These are phyloP conservation scores for Petunia axillaris DNA, from an alignment of 257 asterid species.

Conservation along the genomic window DNA sequence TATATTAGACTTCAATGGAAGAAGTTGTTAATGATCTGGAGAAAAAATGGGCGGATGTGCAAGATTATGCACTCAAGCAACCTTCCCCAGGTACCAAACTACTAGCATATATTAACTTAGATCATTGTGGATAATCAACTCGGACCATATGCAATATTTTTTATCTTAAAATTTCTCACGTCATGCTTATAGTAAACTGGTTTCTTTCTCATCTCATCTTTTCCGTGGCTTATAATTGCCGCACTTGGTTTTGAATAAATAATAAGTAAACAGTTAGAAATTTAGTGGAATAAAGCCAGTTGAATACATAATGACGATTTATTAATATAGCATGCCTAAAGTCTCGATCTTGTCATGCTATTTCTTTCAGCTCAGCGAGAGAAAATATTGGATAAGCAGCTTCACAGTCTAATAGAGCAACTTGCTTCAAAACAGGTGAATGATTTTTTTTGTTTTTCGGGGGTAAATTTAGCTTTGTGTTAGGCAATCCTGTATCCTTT, in stretches of 20 bases:
- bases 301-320: neutral
- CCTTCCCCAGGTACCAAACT: constrained; percentile 76
- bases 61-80: constrained; percentile 71
- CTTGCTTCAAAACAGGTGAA: constrained; percentile 84
- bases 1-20: constrained; percentile 65
- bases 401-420: constrained; percentile 90
- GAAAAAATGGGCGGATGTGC: constrained; percentile 67
- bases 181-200: neutral
- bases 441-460: neutral
- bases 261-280: neutral
- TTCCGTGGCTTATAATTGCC: neutral
- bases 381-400: constrained; percentile 87
- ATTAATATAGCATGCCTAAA: neutral
- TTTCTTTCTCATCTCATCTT: neutral
- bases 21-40: constrained; percentile 64
- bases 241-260: neutral
- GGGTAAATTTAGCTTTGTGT: neutral
- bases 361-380: constrained; percentile 83
- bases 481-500: neutral
- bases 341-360: constrained; percentile 5
- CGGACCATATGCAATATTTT: neutral
- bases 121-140: neutral
- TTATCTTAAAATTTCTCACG: neutral
- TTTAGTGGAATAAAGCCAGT: neutral
- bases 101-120: neutral